A percentile compares a stretch with the other conserved stretches of the same genome.
phyloP scores from a whole-genome alignment of 257 asterid species.

The Primulina eburnea region DNA sequence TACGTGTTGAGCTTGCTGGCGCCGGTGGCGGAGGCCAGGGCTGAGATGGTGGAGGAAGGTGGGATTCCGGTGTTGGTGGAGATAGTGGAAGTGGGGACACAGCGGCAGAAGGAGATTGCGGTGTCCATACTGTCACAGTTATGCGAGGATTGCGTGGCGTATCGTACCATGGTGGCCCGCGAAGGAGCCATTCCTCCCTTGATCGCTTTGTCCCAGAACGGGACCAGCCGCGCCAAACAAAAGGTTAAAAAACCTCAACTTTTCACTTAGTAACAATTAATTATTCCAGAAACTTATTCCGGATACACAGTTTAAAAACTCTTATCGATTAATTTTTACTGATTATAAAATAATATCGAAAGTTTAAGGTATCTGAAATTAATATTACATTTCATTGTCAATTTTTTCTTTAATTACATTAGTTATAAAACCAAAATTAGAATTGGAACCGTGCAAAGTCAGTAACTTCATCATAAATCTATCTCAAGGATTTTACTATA shows the following conservation, averaged over 20 bases:
- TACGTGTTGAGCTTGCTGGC: constrained; percentile 64
- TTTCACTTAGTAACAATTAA: background rate
- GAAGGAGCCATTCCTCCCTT: constrained; percentile 98
- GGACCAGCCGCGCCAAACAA: constrained; percentile 85
- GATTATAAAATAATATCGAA: too few species aligned
- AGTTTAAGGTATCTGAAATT: too few species aligned
- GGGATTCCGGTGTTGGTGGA: constrained; percentile 98
- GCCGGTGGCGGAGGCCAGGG: constrained; percentile 66
- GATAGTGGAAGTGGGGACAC: constrained; percentile 87
- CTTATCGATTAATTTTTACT: too few species aligned
- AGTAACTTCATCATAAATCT: background rate
- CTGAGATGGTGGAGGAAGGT: constrained; percentile 88
- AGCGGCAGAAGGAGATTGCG: constrained; percentile 92
- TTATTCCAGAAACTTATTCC: too few species aligned
- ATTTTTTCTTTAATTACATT: too few species aligned
- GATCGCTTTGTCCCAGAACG: constrained; percentile 83
- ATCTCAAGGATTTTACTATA: background rate
- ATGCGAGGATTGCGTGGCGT: constrained; percentile 66
- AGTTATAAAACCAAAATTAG: background rate
- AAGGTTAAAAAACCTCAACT: constrained; percentile 50
- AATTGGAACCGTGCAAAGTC: background rate
- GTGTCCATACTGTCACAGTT: constrained; percentile 69
- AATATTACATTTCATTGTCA: too few species aligned
- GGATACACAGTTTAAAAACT: too few species aligned
- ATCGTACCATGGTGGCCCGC: constrained; percentile 90